Evolutionary conservation across 2,329 filamentous ascomycete genomes (phyloP), one percentile per base, ranked within the genome.

Genomic region (Aspergillus pseudoglaucus): DNA sequence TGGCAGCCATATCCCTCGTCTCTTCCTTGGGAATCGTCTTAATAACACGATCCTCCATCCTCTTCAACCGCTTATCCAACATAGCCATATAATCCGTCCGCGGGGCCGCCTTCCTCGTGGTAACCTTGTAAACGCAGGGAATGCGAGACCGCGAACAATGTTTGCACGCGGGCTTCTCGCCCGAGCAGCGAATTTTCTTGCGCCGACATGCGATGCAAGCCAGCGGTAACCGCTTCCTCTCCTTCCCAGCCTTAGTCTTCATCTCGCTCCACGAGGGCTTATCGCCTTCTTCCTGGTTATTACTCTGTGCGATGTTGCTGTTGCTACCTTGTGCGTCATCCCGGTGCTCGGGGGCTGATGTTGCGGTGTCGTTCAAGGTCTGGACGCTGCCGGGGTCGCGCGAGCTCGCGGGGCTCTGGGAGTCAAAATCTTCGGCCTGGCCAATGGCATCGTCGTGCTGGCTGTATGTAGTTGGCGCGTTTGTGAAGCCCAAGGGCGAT

Each of bases 11-110:
- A 22, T 81, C 75, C 38, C 86, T 83, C 53, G 88, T 79, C 54
- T 94, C 90, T 38, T 88, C 81, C 63, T 91, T 95, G 0, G 93
- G 91, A 23, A 97, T 86, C 49, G 91, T 85, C 67, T 95, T 95
- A 71, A 97, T 94, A 53, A 97, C 93, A 48, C 91, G 85, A 61
- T 97, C 91, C 69, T 98, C 93, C 93, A 97, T 97, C 48, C 91
- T 80, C 74, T 95, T 96, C 56, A 97, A 69, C 46, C 93, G 81
- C 71, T 95, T 96, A 71, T 97, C 93, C 59, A 97, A 74, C 90
- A 97, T 97, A 38, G 90, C 90, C 93, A 97, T 97, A 69, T 97
- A 97, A 69, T 97, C 93, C 15, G 93, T 97, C 45, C 93, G 80
- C 2, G 93, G 93, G 3, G 90, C 90, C 1, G 91, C 90, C 68